Base-by-base conservation (phyloP, 2,329 filamentous ascomycete genomes). In the Stachybotrys chartarum region DNA sequence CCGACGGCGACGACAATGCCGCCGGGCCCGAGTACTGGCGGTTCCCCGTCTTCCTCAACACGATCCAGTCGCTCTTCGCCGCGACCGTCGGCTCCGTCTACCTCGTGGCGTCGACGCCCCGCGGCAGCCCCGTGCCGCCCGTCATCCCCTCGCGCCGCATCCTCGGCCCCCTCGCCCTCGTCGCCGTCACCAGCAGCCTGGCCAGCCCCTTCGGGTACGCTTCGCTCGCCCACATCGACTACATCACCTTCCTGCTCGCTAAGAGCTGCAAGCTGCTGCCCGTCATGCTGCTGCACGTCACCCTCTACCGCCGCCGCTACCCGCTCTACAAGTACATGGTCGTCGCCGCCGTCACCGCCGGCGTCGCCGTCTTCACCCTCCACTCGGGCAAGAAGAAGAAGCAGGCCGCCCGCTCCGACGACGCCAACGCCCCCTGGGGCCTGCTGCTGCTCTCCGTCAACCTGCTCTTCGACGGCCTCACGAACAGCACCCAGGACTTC, bases 221-320 rank as follows among this genome's bases (percentile, higher is more conserved):
- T 52, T 88, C 86, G 57, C 85, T 97, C 52, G 86, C 88, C 44
- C 91, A 97, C 71, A 91, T 97, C 73, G 94, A 97, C 81, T 97
- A 97, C 75, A 90, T 97, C 67, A 97, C 94, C 32, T 97, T 96
- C 75, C 90, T 97, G 63, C 87, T 99, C 47, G 93, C 94, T 64
- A 97, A 99, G 75, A 92, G 88, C 64, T 99, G 94, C 86, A 99
- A 99, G 77, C 82, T 99, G 18, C 85, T 99, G n/a, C 94, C 94
- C 3, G 94, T 99, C 67, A 97, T 99, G 94, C 86, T 94, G 66
- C 81, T 99, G 46, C 93, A 99, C 76, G 84, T 97, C 66, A 93
- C 91, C 49, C 74, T 99, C 50, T 99, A 97, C 78, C 86, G 87
- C 57, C 88, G 87, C 66, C 81, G 86, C 51, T 99, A 97, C 72